Percentiles rank a stretch among this genome's conserved stretches.
These are phyloP conservation scores for Leucaena leucocephala DNA, from an alignment of 306 rosid genomes.

Conservation along the genomic window DNA sequence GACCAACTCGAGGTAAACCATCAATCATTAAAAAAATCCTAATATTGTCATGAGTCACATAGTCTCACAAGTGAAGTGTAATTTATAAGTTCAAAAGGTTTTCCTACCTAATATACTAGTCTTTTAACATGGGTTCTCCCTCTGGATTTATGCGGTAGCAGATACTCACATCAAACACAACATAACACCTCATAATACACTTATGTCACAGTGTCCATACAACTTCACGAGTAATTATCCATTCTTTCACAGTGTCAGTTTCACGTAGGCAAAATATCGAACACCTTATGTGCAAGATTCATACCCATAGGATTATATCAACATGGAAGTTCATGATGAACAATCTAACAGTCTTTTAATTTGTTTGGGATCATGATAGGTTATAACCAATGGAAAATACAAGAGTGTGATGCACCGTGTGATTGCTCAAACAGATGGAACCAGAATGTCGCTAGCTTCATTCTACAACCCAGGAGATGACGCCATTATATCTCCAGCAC, in stretches of 20 bases:
- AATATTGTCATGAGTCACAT: too few species aligned
- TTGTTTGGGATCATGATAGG: conserved; percentile 42
- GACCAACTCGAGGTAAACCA: conserved; percentile 89
- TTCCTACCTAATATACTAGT: too few species aligned
- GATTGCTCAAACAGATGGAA: conserved; percentile 69
- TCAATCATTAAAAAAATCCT: not conserved
- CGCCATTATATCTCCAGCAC: conserved; percentile 83
- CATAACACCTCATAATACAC: not conserved
- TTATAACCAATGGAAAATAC: conserved; percentile 87
- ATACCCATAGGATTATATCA: not conserved
- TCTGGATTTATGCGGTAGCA: too few species aligned
- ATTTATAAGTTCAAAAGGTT: too few species aligned
- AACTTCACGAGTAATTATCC: not conserved
- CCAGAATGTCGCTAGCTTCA: conserved; percentile 91
- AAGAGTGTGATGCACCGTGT: conserved; percentile 89
- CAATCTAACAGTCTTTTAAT: not conserved
- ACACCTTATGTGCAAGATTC: not conserved
- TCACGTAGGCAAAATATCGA: not conserved
- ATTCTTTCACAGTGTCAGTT: not conserved
- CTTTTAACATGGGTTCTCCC: too few species aligned
- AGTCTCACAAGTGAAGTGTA: too few species aligned
- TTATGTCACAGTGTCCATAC: not conserved
- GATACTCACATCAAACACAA: too few species aligned
- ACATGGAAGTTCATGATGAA: not conserved
- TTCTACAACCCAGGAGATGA: conserved; percentile 92